Percentiles rank a stretch among this genome's conserved stretches.
These are phyloP conservation scores for Nidula microcarpa DNA, from an alignment of 768 basidiomycete genomes.

Conservation along the genomic window DNA sequence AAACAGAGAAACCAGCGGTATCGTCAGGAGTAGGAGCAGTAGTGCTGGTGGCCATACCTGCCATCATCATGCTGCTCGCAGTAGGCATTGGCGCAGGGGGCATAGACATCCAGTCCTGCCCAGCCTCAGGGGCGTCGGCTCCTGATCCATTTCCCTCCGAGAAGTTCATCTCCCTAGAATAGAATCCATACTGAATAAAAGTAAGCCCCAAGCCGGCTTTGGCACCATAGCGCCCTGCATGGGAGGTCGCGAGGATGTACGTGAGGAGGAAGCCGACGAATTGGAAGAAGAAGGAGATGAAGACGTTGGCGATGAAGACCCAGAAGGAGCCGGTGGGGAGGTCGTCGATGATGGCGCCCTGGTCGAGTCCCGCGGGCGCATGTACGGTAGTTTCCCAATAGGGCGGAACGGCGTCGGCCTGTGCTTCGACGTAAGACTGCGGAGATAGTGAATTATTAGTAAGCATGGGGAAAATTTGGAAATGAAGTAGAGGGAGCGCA, in stretches of 20 bases:
- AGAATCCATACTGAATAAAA: slow-evolving; percentile 89
- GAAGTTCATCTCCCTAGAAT: slow-evolving; percentile 37
- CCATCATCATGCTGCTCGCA: not conserved
- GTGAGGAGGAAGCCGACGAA: slow-evolving; percentile 92
- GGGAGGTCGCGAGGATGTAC: slow-evolving; percentile 87
- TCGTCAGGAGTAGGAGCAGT: slow-evolving; percentile 20
- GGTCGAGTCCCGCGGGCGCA: slow-evolving; percentile 56
- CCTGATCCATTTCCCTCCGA: slow-evolving; percentile 20
- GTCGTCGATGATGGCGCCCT: slow-evolving; percentile 73
- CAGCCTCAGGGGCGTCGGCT: not conserved
- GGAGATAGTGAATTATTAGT: slow-evolving; percentile 1
- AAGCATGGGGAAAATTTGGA: not conserved
- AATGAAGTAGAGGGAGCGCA: slow-evolving; percentile 33
- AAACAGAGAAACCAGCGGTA: slow-evolving; percentile 24
- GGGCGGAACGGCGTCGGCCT: slow-evolving; percentile 85
- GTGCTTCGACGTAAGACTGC: slow-evolving; percentile 84
- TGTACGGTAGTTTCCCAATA: slow-evolving; percentile 98
- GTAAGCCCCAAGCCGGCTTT: slow-evolving; percentile 95
- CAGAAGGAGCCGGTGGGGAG: slow-evolving; percentile 79
- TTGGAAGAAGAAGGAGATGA: slow-evolving; percentile 96
- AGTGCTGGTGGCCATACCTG: slow-evolving; percentile 9
- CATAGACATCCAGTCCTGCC: slow-evolving; percentile 6
- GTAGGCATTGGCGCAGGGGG: slow-evolving; percentile 3
- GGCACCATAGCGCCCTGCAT: slow-evolving; percentile 91
- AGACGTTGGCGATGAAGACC: slow-evolving; percentile 72